Conservation (phyloP, 768 basidiomycete species). For the Strobilomyces dryophilus region DNA sequence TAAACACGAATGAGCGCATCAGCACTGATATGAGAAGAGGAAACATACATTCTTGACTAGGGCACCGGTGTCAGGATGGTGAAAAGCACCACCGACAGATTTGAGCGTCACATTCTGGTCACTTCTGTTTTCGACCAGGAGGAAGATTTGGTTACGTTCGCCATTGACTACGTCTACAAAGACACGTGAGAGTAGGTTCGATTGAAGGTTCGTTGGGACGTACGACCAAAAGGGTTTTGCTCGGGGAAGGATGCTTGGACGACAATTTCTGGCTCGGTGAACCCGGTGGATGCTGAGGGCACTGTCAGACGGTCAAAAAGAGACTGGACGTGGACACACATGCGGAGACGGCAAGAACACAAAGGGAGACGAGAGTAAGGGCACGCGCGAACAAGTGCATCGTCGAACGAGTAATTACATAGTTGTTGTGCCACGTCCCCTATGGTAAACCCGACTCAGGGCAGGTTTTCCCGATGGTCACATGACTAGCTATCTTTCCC, state of each 20-base stretch:
- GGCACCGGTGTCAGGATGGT: conserved; percentile 55
- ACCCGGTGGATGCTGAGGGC: conserved; percentile 25
- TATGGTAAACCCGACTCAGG: conserved; percentile 21
- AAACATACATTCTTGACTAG: conserved; percentile 70
- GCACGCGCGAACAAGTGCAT: conserved; percentile 35
- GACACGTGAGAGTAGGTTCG: conserved; percentile 11
- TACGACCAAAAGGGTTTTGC: conserved; percentile 73
- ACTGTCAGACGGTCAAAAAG: conserved; percentile 3
- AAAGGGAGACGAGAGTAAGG: conserved; percentile 26
- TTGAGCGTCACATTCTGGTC: conserved; percentile 66
- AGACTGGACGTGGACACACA: conserved; percentile 15
- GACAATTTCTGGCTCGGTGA: conserved; percentile 50
- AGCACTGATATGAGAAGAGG: not conserved
- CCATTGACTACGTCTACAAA: conserved; percentile 77
- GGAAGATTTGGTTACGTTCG: conserved; percentile 63
- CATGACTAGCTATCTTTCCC: conserved; percentile 7
- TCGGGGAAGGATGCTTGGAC: conserved; percentile 60
- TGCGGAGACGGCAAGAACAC: conserved; percentile 29
- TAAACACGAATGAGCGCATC: conserved; percentile 25
- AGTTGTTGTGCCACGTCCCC: conserved; percentile 30
- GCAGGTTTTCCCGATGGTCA: conserved; percentile 20
- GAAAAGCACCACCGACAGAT: conserved; percentile 62
- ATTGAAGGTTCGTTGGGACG: conserved; percentile 26
- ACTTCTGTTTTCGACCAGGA: conserved; percentile 74
- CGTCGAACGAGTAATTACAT: not conserved